Conservation (phyloP, 2,329 filamentous ascomycete genomes). For the Colletotrichum musae region DNA sequence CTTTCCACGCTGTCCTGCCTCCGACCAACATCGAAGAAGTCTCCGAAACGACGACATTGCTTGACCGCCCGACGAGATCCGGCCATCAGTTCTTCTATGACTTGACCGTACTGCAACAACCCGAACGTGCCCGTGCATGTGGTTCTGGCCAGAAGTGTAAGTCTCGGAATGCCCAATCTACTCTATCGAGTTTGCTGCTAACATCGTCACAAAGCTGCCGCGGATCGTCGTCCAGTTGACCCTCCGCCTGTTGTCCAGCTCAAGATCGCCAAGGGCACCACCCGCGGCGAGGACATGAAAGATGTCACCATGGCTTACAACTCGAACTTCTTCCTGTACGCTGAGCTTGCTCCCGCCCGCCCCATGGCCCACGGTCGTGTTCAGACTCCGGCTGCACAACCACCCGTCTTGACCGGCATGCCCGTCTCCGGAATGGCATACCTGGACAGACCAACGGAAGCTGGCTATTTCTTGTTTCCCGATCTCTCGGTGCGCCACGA, state of each 20-base stretch:
- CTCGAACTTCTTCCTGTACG: slow-evolving; percentile 97
- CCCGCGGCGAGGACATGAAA: slow-evolving; percentile 71
- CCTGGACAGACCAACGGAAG: slow-evolving; percentile 84
- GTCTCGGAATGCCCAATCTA: slow-evolving; percentile 47
- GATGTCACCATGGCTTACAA: slow-evolving; percentile 93
- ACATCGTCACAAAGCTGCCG: slow-evolving; percentile 70
- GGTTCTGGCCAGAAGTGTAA: slow-evolving; percentile 95
- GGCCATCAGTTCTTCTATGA: slow-evolving; percentile 85
- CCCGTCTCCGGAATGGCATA: slow-evolving; percentile 97
- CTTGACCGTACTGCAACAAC: slow-evolving; percentile 91
- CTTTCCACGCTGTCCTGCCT: neutral
- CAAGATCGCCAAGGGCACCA: slow-evolving; percentile 82
- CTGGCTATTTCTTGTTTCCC: slow-evolving; percentile 97
- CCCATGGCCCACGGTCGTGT: slow-evolving; percentile 86
- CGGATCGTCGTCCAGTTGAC: slow-evolving; percentile 92
- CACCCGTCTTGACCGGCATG: slow-evolving; percentile 90
- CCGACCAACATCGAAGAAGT: slow-evolving; percentile 14
- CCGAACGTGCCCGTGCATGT: slow-evolving; percentile 93
- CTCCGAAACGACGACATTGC: slow-evolving; percentile 10
- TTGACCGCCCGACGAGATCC: slow-evolving; percentile 70
- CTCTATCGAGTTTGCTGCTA: slow-evolving; percentile 43
- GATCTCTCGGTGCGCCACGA: slow-evolving; percentile 97
- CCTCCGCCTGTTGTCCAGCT: slow-evolving; percentile 95
- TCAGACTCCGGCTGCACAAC: slow-evolving; percentile 74
- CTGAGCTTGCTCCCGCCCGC: slow-evolving; percentile 89